Base-by-base conservation (phyloP, 2,329 filamentous ascomycete species). In the Aspergillus brunneoviolaceus region DNA sequence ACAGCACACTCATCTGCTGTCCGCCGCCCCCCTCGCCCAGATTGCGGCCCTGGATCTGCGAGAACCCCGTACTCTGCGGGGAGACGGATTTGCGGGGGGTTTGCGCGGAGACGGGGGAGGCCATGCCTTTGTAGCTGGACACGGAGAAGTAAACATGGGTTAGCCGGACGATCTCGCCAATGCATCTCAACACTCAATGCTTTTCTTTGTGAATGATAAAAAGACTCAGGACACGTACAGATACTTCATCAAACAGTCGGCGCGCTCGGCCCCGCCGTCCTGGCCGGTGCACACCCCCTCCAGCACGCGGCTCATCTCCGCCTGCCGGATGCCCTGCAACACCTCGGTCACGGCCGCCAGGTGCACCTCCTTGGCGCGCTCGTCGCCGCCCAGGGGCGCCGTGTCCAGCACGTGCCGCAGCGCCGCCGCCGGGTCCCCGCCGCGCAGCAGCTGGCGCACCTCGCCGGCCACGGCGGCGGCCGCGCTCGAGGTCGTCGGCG, bases 221-320 rank as follows among this genome's bases (percentile, higher is more conserved):
- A 19, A 19, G 1, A 19, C 19, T 19, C 19, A 19, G 19, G 19
- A 19, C 49, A 82, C 89, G 72, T 86, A 97, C 87, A 97, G 82
- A 79, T 97, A 99, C 82, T 99, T 99, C 91, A 96, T 96, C 76
- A 99, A 81, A 55, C 94, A 92, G 76, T 99, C 95, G 67, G 96
- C 81, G 62, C 90, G 84, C 78, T 98, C 95, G 63, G 86, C 87
- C 29, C 95, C 95, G 63, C 90, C 90, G 54, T 90, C 86, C 11
- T 7, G 7, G 27, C 88, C 87, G 61, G 81, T 82, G 79, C 95
- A 92, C 71, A 98, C 89, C 60, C 88, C 86, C 78, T 89, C 87
- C 67, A 99, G 82, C 71, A 98, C 87, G 14, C 91, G 90, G 65
- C 88, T 92, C 91, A 98, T 98, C 69, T 99, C 95, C 69, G 90